Conservation (phyloP, 1,284 basidiomycete genomes). For the Trichosporon ovoides region DNA sequence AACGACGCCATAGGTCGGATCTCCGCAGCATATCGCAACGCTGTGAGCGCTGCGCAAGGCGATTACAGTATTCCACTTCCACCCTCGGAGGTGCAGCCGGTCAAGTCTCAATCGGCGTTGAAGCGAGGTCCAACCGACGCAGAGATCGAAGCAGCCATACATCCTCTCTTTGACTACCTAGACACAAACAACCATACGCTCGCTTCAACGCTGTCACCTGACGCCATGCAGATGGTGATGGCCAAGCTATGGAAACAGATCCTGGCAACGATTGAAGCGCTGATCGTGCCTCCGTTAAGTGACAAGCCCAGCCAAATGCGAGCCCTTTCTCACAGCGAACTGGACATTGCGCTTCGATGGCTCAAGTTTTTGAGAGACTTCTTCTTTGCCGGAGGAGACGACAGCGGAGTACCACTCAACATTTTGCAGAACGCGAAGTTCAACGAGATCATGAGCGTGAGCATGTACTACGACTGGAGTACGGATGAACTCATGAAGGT, state of each 20-base stretch:
- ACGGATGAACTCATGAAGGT: conserved; percentile 87
- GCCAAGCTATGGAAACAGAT: conserved; percentile 96
- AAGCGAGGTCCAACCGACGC: conserved; percentile 75
- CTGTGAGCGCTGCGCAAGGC: conserved; percentile 54
- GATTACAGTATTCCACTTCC: conserved; percentile 77
- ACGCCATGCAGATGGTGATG: conserved; percentile 90
- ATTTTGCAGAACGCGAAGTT: conserved; percentile 94
- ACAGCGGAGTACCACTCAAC: conserved; percentile 73
- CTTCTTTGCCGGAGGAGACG: conserved; percentile 90
- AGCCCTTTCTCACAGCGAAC: conserved; percentile 85
- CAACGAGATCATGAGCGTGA: conserved; percentile 80
- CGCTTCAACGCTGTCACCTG: conserved; percentile 76
- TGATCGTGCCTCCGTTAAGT: conserved; percentile 87
- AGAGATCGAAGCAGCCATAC: conserved; percentile 90
- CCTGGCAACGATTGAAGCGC: conserved; percentile 73
- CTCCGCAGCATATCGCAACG: conserved; percentile 71
- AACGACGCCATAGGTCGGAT: conserved; percentile 57
- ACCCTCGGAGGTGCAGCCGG: conserved; percentile 51
- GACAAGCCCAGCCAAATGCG: conserved; percentile 86
- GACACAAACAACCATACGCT: conserved; percentile 89
- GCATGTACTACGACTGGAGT: conserved; percentile 89
- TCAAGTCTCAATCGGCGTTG: conserved; percentile 39
- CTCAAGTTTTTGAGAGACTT: conserved; percentile 92
- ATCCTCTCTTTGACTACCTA: conserved; percentile 92
- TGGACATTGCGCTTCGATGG: conserved; percentile 98